phyloP scores from a whole-genome alignment of 495 filamentous ascomycete species.

The Penicillium parvum region DNA sequence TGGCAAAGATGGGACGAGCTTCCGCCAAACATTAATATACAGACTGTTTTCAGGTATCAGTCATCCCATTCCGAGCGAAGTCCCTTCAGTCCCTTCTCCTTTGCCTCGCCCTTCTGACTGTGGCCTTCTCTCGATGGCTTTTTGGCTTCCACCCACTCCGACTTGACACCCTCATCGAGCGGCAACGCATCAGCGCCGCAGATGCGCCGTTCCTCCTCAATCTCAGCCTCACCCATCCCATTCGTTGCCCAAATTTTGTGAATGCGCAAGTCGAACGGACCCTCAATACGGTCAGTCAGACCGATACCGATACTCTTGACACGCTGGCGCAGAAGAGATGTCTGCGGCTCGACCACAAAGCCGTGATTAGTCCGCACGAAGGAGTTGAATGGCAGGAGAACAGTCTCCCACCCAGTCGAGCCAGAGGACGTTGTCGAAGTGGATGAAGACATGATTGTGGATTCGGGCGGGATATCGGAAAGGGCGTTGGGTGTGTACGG shows the following conservation, averaged over 20 bases:
- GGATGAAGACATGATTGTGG: slow-evolving; percentile 35
- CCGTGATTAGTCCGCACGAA: slow-evolving; percentile 95
- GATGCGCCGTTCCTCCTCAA: slow-evolving; percentile 38
- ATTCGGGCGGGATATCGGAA: slow-evolving; percentile 38
- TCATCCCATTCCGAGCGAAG: slow-evolving; percentile 38
- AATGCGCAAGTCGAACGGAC: slow-evolving; percentile 78
- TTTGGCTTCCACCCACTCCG: slow-evolving; percentile 22
- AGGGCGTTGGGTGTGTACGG: slow-evolving; percentile 31
- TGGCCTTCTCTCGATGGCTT: background rate
- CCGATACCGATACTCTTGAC: slow-evolving; percentile 83
- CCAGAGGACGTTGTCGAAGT: slow-evolving; percentile 32
- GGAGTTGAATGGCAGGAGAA: slow-evolving; percentile 80
- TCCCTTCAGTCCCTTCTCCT: slow-evolving; percentile 36
- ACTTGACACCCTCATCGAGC: slow-evolving; percentile 39
- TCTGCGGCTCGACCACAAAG: slow-evolving; percentile 84
- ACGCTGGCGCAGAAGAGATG: slow-evolving; percentile 76
- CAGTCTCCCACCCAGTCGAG: slow-evolving; percentile 87
- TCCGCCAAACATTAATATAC: slow-evolving; percentile 9
- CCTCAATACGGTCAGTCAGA: slow-evolving; percentile 81
- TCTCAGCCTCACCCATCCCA: slow-evolving; percentile 38
- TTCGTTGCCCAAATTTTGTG: slow-evolving; percentile 76
- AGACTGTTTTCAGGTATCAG: slow-evolving; percentile 8
- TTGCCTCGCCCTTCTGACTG: slow-evolving; percentile 10
- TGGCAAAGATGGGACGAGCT: background rate
- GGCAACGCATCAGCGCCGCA: slow-evolving; percentile 41